phyloP scores from a whole-genome alignment of 2,329 filamentous ascomycete species.

The Coleophoma crateriformis region DNA sequence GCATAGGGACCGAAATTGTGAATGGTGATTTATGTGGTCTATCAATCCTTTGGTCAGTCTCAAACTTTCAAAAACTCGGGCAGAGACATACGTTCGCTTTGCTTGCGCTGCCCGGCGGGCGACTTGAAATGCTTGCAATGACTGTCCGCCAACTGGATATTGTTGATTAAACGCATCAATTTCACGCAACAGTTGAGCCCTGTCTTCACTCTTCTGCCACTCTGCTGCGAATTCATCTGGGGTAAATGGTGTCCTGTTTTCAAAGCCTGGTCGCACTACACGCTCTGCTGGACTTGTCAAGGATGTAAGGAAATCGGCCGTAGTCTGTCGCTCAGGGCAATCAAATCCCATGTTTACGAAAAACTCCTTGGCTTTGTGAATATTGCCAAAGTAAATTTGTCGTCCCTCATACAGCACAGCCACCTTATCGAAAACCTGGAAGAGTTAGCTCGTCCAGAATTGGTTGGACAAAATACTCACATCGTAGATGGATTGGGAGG shows the following conservation, averaged over 20 bases:
- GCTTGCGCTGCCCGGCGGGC: constrained; percentile 29
- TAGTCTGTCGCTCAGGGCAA: constrained; percentile 53
- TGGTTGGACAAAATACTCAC: not conserved
- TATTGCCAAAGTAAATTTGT: constrained; percentile 66
- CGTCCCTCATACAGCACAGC: constrained; percentile 62
- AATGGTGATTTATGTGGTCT: constrained; percentile 71
- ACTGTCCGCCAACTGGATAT: constrained; percentile 23
- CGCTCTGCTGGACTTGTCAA: constrained; percentile 60
- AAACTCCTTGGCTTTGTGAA: constrained; percentile 58
- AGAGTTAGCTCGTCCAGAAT: constrained; percentile 21
- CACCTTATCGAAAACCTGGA: constrained; percentile 61
- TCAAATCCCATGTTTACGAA: constrained; percentile 68
- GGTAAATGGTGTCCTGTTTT: constrained; percentile 49
- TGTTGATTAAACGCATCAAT: constrained; percentile 45
- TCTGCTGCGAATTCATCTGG: constrained; percentile 47
- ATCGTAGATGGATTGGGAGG: constrained; percentile 63
- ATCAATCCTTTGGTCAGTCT: constrained; percentile 31
- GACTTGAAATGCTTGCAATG: constrained; percentile 31
- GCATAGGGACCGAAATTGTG: constrained; percentile 71
- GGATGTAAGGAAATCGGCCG: constrained; percentile 68
- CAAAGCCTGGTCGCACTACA: constrained; percentile 47
- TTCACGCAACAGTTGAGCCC: constrained; percentile 37
- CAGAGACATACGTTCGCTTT: constrained; percentile 9
- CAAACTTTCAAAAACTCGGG: not conserved
- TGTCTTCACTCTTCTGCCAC: constrained; percentile 41